These are phyloP conservation scores for Pichia californica DNA, from an alignment of 805 yeast species.

Conservation along the genomic window DNA sequence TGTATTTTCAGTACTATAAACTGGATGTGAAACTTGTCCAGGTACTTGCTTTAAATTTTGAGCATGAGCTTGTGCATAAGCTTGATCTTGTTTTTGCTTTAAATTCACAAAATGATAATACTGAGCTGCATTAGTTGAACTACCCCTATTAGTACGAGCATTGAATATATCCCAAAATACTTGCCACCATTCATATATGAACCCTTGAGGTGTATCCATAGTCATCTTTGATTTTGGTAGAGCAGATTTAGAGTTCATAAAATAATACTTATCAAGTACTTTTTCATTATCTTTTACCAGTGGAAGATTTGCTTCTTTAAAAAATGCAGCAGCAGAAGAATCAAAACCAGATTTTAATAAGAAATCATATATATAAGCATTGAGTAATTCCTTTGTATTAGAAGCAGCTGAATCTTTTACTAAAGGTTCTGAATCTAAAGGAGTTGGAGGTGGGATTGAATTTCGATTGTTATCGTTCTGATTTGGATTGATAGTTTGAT, in stretches of 20 bases:
- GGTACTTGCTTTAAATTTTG: neutral
- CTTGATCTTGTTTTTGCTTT: constrained; percentile 58
- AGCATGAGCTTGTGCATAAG: too few species aligned
- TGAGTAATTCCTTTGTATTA: constrained; percentile 53
- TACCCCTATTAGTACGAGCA: constrained; percentile 65
- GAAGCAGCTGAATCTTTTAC: constrained; percentile 41
- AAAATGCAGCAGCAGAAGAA: constrained; percentile 68
- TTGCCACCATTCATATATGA: constrained; percentile 92
- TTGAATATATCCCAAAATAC: constrained; percentile 91
- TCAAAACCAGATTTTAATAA: constrained; percentile 65
- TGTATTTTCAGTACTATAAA: too few species aligned
- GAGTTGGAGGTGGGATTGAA: too few species aligned
- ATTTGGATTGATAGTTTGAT: neutral
- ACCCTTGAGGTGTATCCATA: constrained; percentile 83
- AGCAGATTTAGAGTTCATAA: constrained; percentile 18
- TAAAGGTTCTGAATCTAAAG: constrained; percentile 15
- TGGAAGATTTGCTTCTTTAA: constrained; percentile 69
- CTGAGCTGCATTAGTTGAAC: constrained; percentile 58
- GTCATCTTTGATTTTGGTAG: constrained; percentile 46
- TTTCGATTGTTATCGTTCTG: neutral
- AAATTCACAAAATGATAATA: constrained; percentile 59
- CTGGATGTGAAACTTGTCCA: too few species aligned
- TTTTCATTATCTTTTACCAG: constrained; percentile 29
- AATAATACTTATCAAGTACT: constrained; percentile 4
- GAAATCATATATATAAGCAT: constrained; percentile 85